Percentiles rank a stretch among this genome's conserved stretches.
Conservation (phyloP, 2,329 filamentous ascomycete species). For the Pestalotiopsis sp. region DNA sequence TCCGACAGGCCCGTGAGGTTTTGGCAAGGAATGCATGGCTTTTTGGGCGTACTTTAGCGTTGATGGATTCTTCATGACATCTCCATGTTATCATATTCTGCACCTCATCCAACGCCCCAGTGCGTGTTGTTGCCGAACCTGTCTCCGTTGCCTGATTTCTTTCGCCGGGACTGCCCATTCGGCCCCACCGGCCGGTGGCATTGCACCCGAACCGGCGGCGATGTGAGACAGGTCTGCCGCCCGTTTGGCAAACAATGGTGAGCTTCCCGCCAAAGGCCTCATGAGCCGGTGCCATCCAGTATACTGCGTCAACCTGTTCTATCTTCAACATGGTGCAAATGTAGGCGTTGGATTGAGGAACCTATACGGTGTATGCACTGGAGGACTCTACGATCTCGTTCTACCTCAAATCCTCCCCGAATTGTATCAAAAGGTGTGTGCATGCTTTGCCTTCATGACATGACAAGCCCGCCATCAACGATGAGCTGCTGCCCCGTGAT, state of each 20-base stretch:
- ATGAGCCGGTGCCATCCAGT: slow-evolving; percentile 14
- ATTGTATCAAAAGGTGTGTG: too few species aligned
- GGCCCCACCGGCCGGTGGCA: slow-evolving; percentile 42
- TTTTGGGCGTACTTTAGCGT: too few species aligned
- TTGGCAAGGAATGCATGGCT: too few species aligned
- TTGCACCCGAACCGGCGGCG: slow-evolving; percentile 44
- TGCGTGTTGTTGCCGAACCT: slow-evolving; percentile 28
- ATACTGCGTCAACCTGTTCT: too few species aligned
- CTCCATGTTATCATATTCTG: background rate
- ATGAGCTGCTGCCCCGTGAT: slow-evolving; percentile 11
- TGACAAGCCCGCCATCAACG: slow-evolving; percentile 10
- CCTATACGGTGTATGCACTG: too few species aligned
- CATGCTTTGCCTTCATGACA: slow-evolving; percentile 1
- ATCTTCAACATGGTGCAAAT: too few species aligned
- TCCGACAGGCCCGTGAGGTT: background rate
- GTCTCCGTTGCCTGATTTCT: slow-evolving; percentile 27
- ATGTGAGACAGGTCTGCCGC: slow-evolving; percentile 38
- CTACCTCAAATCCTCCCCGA: background rate
- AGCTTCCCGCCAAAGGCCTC: slow-evolving; percentile 44
- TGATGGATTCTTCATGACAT: too few species aligned
- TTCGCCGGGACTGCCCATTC: slow-evolving; percentile 32
- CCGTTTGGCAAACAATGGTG: slow-evolving; percentile 40
- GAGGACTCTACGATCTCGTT: too few species aligned
- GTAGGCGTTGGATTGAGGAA: too few species aligned
- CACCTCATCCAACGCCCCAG: slow-evolving; percentile 36